Evolutionary conservation across 441 rosid species (phyloP), one percentile per base, ranked within the genome.

Genomic region (Syzygium syzygioides): DNA sequence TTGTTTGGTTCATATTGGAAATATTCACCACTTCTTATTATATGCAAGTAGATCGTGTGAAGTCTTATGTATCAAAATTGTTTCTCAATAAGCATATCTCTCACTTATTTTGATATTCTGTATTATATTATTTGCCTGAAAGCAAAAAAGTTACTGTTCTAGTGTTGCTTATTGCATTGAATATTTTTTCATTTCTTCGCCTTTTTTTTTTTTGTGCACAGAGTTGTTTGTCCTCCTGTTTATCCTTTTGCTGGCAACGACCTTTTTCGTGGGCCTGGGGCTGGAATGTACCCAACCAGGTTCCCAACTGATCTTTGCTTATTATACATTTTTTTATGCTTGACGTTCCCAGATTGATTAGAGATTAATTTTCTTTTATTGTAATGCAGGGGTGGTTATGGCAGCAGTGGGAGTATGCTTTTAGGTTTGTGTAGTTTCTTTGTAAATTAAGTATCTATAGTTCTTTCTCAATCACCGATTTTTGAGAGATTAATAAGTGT

Each of bases 211-310:
- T 87, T 88, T 86, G 52, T 86, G 3, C n/a, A 19, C 60, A 98
- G 99, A 87, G 87, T 93, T 83, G 86, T 93, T 26, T 1, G 92
- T 85, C 98, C 99, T 87, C 98, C 97, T 1, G 88, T 96, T 88
- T 87, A 91, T 71, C 93, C 95, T 23, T 30, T 55, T 80, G 93
- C 93, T 85, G 91, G 91, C 55, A 88, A 94, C 41, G 99, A 98
- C 93, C 85, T 93, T 56, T 80, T 86, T 88, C 99, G 99, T 68
- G 98, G 98, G 41, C 92, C 94, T 87, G 94, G 93, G 91, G 97
- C 98, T 89, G 99, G 99, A 92, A 85, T 92, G 86, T 95, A 94
- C 89, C 98, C 99, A 28, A 85, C 85, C 79, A 95, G 98, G 98
- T 95, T 87, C 80, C 48, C 89, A 12, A 14, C 85, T 14, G 28